Conservation (phyloP, 2,329 filamentous ascomycete species). For the Coccinonectria pachysandricola region DNA sequence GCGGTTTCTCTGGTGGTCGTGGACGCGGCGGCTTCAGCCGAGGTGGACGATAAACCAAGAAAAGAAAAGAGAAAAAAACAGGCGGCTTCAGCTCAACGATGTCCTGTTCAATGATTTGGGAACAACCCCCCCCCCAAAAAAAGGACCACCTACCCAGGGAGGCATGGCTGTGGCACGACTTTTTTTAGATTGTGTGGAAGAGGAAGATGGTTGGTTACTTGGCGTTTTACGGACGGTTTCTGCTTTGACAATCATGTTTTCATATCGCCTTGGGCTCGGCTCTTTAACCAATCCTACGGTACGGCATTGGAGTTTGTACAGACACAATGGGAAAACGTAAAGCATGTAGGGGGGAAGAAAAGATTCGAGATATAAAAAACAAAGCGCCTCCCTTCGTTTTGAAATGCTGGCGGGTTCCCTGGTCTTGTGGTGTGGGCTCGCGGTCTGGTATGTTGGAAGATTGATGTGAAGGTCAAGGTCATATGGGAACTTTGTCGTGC, state of each 20-base stretch:
- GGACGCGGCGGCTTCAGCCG: slow-evolving; percentile 22
- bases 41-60: slow-evolving; percentile 13
- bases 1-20: slow-evolving; percentile 15
- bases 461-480: no score
- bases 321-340: slow-evolving; percentile 14
- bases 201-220: no score
- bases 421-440: no score
- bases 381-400: slow-evolving; percentile 13
- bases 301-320: slow-evolving; percentile 19
- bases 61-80: slow-evolving; percentile 3
- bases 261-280: slow-evolving; percentile 3
- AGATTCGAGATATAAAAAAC: slow-evolving; percentile 15
- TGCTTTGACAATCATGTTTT: slow-evolving; percentile 8
- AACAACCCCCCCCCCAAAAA: no score
- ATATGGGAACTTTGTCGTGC: no score
- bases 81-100: no score
- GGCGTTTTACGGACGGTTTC: slow-evolving; percentile 12
- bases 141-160: no score
- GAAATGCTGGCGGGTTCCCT: no score
- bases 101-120: no score
- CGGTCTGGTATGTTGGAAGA: no score
- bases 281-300: slow-evolving; percentile 8
- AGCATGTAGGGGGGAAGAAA: slow-evolving; percentile 11
- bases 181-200: slow-evolving; percentile 6
- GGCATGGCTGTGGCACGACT: slow-evolving; percentile 6